Conservation (phyloP, 1,284 basidiomycete species). For the Moesziomyces aphidis region DNA sequence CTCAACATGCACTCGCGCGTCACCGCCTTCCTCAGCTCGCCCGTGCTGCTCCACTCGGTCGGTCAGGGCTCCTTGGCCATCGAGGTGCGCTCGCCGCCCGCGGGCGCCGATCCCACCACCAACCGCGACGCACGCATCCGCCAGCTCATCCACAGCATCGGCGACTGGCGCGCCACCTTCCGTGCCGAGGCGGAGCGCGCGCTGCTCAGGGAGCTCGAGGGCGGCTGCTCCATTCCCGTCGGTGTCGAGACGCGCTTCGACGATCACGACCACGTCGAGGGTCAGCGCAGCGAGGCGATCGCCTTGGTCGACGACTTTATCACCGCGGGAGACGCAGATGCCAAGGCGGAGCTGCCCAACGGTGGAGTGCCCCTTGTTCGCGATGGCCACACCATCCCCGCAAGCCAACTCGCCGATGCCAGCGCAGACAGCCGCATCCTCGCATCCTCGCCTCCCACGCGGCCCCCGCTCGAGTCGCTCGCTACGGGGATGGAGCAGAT, state of each 20-base stretch:
- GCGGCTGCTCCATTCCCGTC: constrained; percentile 97
- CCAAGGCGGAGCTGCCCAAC: constrained; percentile 38
- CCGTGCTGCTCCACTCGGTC: constrained; percentile 86
- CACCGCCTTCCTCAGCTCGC: constrained; percentile 78
- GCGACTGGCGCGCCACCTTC: constrained; percentile 63
- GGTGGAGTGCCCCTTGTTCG: constrained; percentile 32
- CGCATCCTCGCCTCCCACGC: constrained; percentile 13
- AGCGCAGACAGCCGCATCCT: background rate
- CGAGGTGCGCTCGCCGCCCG: constrained; percentile 77
- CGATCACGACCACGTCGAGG: constrained; percentile 61
- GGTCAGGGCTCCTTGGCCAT: constrained; percentile 92
- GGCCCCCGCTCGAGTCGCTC: constrained; percentile 42
- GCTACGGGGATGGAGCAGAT: constrained; percentile 33
- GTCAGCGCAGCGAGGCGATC: constrained; percentile 52
- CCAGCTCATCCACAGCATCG: constrained; percentile 57
- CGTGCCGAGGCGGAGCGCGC: constrained; percentile 76
- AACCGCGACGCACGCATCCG: constrained; percentile 61
- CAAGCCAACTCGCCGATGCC: constrained; percentile 23
- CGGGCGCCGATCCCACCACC: constrained; percentile 41
- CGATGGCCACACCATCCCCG: constrained; percentile 55
- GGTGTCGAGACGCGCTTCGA: constrained; percentile 76
- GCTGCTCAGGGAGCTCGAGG: constrained; percentile 87
- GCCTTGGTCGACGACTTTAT: constrained; percentile 45
- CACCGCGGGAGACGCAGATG: constrained; percentile 29
- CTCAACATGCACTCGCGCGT: constrained; percentile 79